These are phyloP conservation scores for Saccharomyces hybrid DNA, from an alignment of 1,139 yeast genomes.

Conservation along the genomic window DNA sequence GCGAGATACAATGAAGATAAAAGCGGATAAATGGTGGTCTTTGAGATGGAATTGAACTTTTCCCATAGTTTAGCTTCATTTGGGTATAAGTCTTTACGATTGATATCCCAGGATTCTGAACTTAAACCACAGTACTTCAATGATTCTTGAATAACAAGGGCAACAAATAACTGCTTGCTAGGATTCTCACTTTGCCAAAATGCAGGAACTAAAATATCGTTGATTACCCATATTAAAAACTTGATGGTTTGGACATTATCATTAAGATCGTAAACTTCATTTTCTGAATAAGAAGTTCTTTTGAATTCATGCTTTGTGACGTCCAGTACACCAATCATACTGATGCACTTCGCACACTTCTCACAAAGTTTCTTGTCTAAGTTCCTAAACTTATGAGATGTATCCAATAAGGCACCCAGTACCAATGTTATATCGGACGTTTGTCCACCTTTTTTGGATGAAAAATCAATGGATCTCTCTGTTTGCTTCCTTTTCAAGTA, in stretches of 20 bases:
- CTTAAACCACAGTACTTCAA: slow-evolving; percentile 57
- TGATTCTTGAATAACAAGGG: slow-evolving; percentile 84
- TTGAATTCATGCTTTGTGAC: slow-evolving; percentile 50
- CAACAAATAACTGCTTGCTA: slow-evolving; percentile 71
- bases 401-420: slow-evolving; percentile 51
- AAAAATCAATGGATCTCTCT: slow-evolving; percentile 15
- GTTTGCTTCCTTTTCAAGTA: slow-evolving; percentile 37
- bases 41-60: slow-evolving; percentile 57
- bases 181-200: slow-evolving; percentile 92
- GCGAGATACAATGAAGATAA: slow-evolving; percentile 63
- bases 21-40: slow-evolving; percentile 70
- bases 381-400: slow-evolving; percentile 50
- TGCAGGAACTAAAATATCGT: slow-evolving; percentile 62
- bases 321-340: slow-evolving; percentile 75
- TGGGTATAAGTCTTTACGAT: slow-evolving; percentile 29
- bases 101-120: slow-evolving; percentile 33
- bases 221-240: slow-evolving; percentile 61
- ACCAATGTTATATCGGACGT: slow-evolving; percentile 31
- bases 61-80: slow-evolving; percentile 47
- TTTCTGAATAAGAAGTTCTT: slow-evolving; percentile 38
- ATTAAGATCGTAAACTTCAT: slow-evolving; percentile 53
- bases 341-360: slow-evolving; percentile 61
- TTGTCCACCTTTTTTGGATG: slow-evolving; percentile 9
- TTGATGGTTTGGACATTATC: slow-evolving; percentile 55
- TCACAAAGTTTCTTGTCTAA: slow-evolving; percentile 44